Evolutionary conservation across 2,329 filamentous ascomycete species (phyloP), one percentile per base, ranked within the genome.

Genomic region (Penicillium sp.): DNA sequence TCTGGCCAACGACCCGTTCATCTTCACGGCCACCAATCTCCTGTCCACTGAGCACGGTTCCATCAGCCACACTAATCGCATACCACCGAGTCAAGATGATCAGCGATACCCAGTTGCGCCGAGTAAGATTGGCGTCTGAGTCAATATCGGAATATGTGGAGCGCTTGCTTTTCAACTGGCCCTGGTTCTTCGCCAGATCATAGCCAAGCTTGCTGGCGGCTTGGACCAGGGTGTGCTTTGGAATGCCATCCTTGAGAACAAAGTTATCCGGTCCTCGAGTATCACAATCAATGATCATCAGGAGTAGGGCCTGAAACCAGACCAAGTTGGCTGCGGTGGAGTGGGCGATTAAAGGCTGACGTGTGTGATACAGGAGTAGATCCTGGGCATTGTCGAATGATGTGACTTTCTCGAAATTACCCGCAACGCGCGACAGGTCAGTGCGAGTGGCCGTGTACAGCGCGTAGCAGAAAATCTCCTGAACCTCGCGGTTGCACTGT

Each of bases 251-350:
- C 45, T 68, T 68, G 26, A 63, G 50, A 16, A 63, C 58, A 15
- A 71, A 54, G 34, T 70, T 70, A 25, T 70, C 65, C 1, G 67
- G 67, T 2, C 65, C 65, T 27, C 66, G 66, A 7, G 59, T 54
- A 32, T 70, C 68, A 39, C 65, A 66, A 29, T 72, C 69, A 8
- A 71, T 57, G 13, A 68, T 60, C 60, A 71, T 63, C 14, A 71
- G 50, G 7, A 65, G 54, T 33, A 69, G 53, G 20, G 60, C 62
- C 45, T 71, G 68, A n/a, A 70, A 56, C 53, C 63, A 67, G 15
- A 71, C 51, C 17, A 71, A 38, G 41, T 70, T 71, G 23, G 61
- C 56, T 1, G 63, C 52, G 3, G 57, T 56, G 6, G 60, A 51
- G 11, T 66, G 62, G 17, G 62, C 49, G 17, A 62, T 50, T 13